Conservation (phyloP, 306 rosid species). For the Lablab purpureus region DNA sequence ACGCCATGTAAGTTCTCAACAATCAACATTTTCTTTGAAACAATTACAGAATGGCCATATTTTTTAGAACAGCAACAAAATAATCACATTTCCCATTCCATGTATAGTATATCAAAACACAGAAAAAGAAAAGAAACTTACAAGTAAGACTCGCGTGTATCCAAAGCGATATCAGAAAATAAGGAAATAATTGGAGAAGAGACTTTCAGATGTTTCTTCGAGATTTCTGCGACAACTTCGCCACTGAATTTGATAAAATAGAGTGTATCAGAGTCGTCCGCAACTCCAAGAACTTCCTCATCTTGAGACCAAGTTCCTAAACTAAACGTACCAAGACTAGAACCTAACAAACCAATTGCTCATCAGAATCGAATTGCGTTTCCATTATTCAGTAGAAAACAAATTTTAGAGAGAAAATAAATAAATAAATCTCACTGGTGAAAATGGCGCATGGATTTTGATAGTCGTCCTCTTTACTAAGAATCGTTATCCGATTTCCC, state of each 20-base stretch:
- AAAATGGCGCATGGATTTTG: conserved; percentile 74
- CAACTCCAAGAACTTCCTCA: conserved; percentile 85
- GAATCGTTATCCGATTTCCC: conserved; percentile 83
- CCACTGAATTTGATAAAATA: conserved; percentile 84
- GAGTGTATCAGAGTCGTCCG: conserved; percentile 72
- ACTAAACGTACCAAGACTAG: conserved; percentile 71
- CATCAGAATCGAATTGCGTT: conserved; percentile 21
- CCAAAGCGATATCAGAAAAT: conserved; percentile 58
- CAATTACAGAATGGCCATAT: conserved; percentile 31
- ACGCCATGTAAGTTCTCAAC: conserved; percentile 33
- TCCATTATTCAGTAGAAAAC: not conserved
- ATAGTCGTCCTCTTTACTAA: conserved; percentile 79
- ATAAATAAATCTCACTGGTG: conserved; percentile 57
- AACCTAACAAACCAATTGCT: conserved; percentile 57
- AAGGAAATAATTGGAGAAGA: conserved; percentile 70
- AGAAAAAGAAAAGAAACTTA: conserved; percentile 54
- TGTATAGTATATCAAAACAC: not conserved
- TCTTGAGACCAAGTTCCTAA: conserved; percentile 89
- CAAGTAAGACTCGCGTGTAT: conserved; percentile 61
- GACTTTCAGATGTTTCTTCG: conserved; percentile 67
- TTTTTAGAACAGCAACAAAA: conserved; percentile 37
- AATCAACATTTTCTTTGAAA: conserved; percentile 35
- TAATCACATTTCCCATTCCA: conserved; percentile 23
- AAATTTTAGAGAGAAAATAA: conserved; percentile 8
- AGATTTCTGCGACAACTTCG: conserved; percentile 71